Evolutionary conservation across 2,329 filamentous ascomycete species (phyloP).

Genomic region (Verticillium dahliae): DNA sequence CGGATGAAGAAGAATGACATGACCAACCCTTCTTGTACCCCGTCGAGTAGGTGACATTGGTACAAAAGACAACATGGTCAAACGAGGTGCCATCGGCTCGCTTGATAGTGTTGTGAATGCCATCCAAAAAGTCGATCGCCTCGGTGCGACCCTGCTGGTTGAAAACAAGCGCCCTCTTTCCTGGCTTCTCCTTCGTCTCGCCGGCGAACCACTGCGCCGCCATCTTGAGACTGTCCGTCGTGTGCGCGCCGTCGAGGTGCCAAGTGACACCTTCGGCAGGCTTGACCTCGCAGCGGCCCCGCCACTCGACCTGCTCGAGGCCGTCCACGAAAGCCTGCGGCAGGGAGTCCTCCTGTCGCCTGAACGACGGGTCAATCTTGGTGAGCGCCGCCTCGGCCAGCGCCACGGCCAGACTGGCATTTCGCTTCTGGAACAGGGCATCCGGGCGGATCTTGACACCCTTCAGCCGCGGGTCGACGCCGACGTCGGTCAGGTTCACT

Average conservation of each 20-base stretch:
- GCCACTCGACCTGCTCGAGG: constrained; percentile 67
- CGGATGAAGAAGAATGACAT: not conserved
- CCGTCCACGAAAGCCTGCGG: constrained; percentile 63
- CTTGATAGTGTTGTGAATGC: constrained; percentile 30
- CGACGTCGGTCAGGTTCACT: constrained; percentile 39
- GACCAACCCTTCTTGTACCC: constrained; percentile 39
- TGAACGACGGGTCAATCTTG: constrained; percentile 26
- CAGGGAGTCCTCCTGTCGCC: constrained; percentile 26
- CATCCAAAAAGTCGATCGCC: constrained; percentile 45
- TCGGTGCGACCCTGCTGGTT: constrained; percentile 67
- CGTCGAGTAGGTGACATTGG: constrained; percentile 57
- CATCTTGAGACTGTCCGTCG: constrained; percentile 77
- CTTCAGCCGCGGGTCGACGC: constrained; percentile 36
- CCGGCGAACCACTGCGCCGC: constrained; percentile 75
- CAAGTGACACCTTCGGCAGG: constrained; percentile 56
- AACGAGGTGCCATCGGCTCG: constrained; percentile 41
- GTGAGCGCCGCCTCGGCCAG: constrained; percentile 43
- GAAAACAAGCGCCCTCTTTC: constrained; percentile 64
- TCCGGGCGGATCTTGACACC: constrained; percentile 39
- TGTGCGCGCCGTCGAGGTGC: constrained; percentile 93
- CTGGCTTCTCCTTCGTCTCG: constrained; percentile 30
- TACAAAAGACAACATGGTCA: constrained; percentile 74
- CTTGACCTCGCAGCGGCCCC: constrained; percentile 69
- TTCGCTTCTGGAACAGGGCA: constrained; percentile 50
- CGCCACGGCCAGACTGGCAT: constrained; percentile 49